These are phyloP conservation scores for Aechmea fasciata DNA, from an alignment of 176 grass and related monocot species.

Conservation along the genomic window DNA sequence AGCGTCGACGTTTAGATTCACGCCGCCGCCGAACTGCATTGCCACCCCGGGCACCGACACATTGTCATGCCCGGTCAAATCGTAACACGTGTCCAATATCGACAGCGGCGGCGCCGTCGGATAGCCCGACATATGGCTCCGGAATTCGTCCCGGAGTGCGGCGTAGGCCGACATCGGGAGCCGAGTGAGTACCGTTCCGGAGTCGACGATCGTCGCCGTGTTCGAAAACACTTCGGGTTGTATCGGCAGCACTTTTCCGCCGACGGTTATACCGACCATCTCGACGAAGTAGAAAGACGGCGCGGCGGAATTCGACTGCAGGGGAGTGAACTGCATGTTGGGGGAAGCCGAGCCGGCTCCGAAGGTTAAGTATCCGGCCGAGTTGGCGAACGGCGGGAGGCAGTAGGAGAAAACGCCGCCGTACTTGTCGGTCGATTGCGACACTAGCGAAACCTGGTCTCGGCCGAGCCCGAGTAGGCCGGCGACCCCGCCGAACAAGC, in stretches of 20 bases:
- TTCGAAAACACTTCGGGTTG: background rate
- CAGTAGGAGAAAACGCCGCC: conserved; percentile 36
- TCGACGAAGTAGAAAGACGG: conserved; percentile 21
- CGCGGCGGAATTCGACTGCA: background rate
- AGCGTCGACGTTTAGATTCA: conserved; percentile 12
- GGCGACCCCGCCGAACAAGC: background rate
- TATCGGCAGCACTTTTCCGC: conserved; percentile 1
- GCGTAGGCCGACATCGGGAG: conserved; percentile 24
- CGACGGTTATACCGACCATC: conserved; percentile 25
- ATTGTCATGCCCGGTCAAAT: conserved; percentile 20
- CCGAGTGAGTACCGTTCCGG: conserved; percentile 34
- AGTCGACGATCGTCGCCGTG: conserved; percentile 20
- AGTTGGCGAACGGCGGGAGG: conserved; percentile 22
- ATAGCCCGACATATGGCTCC: conserved; percentile 26
- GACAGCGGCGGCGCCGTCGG: background rate
- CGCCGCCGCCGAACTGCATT: conserved; percentile 23
- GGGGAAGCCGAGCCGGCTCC: background rate
- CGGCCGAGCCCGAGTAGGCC: conserved; percentile 43
- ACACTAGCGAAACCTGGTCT: conserved; percentile 20
- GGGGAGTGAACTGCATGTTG: conserved; percentile 7
- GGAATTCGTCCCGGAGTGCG: conserved; percentile 21
- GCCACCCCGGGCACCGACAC: conserved; percentile 15
- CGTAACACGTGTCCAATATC: conserved; percentile 32
- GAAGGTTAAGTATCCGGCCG: conserved; percentile 34
- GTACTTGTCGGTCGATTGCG: conserved; percentile 11